Evolutionary conservation across 345 rosid species (phyloP).

Genomic region (Arabis hirsuta): DNA sequence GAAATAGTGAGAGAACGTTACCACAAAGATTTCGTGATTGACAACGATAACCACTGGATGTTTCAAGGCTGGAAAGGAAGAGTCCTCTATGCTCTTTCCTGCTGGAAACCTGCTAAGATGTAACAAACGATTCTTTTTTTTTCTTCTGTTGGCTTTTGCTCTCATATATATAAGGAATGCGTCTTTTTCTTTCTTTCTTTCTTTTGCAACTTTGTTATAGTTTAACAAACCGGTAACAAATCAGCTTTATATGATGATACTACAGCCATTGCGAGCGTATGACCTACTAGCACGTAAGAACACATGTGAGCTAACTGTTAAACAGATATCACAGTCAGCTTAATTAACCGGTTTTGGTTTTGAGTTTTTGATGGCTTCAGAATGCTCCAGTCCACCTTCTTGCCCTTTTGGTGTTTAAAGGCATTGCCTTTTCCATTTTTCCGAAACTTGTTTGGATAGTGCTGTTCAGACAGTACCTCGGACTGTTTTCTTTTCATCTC

Average conservation of each 20-base stretch:
- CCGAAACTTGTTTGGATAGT: constrained; percentile 49
- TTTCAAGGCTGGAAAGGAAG: constrained; percentile 94
- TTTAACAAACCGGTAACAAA: neutral
- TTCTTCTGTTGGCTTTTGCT: constrained; percentile 21
- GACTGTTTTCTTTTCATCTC: constrained; percentile 67
- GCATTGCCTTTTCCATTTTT: constrained; percentile 46
- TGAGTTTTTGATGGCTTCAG: constrained; percentile 55
- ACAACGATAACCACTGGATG: constrained; percentile 74
- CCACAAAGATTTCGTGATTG: constrained; percentile 66
- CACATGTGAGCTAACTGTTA: neutral
- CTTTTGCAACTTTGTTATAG: constrained; percentile 12
- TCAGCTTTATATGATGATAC: neutral
- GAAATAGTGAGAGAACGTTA: constrained; percentile 50
- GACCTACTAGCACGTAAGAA: constrained; percentile 14
- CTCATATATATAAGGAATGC: constrained; percentile 10
- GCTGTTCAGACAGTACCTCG: constrained; percentile 45
- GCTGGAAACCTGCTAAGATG: constrained; percentile 65
- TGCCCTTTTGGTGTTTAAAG: constrained; percentile 53
- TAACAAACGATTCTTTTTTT: constrained; percentile 7
- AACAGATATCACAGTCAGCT: constrained; percentile 2
- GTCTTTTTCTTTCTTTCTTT: constrained; percentile 6
- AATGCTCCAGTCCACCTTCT: constrained; percentile 65
- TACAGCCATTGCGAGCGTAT: neutral
- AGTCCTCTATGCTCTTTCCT: constrained; percentile 62
- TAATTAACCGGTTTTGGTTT: constrained; percentile 36